Conservation (phyloP, 495 filamentous ascomycete species). For the Annulohypoxylon moriforme region DNA sequence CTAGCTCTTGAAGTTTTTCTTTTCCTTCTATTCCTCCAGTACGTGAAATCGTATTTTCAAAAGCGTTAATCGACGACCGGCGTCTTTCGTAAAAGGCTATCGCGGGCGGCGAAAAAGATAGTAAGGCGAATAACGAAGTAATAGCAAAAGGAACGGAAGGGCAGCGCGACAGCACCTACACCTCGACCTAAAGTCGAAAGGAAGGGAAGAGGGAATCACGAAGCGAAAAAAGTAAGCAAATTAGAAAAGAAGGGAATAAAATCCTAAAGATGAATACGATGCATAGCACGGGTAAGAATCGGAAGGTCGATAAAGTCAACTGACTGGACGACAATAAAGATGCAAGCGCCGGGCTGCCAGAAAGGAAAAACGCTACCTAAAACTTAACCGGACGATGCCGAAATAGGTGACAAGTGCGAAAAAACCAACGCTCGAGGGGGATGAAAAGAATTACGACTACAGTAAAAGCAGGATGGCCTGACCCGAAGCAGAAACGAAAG, state of each 20-base stretch:
- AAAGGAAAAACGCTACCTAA: slow-evolving; percentile 11
- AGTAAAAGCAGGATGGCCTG: slow-evolving; percentile 39
- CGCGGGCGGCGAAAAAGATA: slow-evolving; percentile 22
- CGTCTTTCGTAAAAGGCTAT: slow-evolving; percentile 52
- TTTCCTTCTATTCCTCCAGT: slow-evolving; percentile 36
- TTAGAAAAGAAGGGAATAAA: slow-evolving; percentile 39
- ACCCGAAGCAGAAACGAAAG: slow-evolving; percentile 38
- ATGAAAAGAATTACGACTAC: slow-evolving; percentile 19
- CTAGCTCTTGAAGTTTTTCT: slow-evolving; percentile 32
- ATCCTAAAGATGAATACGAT: slow-evolving; percentile 45
- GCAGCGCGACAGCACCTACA: slow-evolving; percentile 46
- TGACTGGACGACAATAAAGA: slow-evolving; percentile 2
- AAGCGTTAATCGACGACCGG: slow-evolving; percentile 57
- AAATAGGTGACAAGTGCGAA: slow-evolving; percentile 37
- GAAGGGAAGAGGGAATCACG: slow-evolving; percentile 42
- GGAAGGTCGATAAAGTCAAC: slow-evolving; percentile 7
- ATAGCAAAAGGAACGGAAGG: slow-evolving; percentile 48
- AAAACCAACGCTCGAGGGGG: slow-evolving; percentile 18
- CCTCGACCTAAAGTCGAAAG: slow-evolving; percentile 40
- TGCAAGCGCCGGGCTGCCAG: slow-evolving; percentile 41
- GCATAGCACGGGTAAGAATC: slow-evolving; percentile 38
- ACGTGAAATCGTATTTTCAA: slow-evolving; percentile 26
- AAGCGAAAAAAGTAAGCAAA: slow-evolving; percentile 54
- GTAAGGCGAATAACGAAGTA: slow-evolving; percentile 37
- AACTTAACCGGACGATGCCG: slow-evolving; percentile 26